phyloP scores from a whole-genome alignment of 1,284 basidiomycete species.

The Cutaneotrichosporon spelunceum region DNA sequence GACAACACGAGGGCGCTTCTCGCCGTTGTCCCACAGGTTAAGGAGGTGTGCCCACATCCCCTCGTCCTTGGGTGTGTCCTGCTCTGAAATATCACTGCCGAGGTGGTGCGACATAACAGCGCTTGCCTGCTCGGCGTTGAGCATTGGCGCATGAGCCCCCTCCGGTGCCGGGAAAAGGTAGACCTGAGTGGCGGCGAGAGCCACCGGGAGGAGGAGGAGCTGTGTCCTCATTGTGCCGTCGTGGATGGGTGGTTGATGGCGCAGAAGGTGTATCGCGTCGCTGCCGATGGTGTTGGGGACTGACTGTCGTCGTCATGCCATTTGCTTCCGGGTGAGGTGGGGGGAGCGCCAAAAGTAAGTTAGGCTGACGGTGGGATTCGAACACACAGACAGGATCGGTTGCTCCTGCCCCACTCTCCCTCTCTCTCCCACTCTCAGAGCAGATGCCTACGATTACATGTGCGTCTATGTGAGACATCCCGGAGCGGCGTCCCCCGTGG shows the following conservation, averaged over 20 bases:
- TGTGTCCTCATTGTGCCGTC: neutral
- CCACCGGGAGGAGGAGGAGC: constrained; percentile 13
- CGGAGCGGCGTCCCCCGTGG: neutral
- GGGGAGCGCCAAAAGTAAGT: neutral
- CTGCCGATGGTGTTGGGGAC: neutral
- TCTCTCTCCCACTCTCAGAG: neutral
- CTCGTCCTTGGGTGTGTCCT: constrained; percentile 43
- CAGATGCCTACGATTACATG: neutral
- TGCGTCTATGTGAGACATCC: constrained; percentile 1
- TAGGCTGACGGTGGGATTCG: neutral
- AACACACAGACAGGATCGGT: no score
- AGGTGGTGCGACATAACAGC: constrained; percentile 50
- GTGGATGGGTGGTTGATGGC: neutral
- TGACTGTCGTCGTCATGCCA: neutral
- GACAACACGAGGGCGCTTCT: constrained; percentile 39
- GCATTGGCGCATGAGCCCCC: constrained; percentile 31
- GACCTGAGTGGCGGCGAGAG: constrained; percentile 33
- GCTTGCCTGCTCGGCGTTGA: constrained; percentile 45
- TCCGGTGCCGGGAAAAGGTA: constrained; percentile 48
- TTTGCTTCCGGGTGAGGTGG: neutral
- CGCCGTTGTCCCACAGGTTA: constrained; percentile 22
- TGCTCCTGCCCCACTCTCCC: neutral
- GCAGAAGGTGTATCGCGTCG: neutral
- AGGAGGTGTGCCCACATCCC: constrained; percentile 47
- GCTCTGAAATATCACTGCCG: constrained; percentile 35